Evolutionary conservation across 2,329 filamentous ascomycete genomes (phyloP), one percentile per base, ranked within the genome.

Genomic region (Rasamsonia emersonii): DNA sequence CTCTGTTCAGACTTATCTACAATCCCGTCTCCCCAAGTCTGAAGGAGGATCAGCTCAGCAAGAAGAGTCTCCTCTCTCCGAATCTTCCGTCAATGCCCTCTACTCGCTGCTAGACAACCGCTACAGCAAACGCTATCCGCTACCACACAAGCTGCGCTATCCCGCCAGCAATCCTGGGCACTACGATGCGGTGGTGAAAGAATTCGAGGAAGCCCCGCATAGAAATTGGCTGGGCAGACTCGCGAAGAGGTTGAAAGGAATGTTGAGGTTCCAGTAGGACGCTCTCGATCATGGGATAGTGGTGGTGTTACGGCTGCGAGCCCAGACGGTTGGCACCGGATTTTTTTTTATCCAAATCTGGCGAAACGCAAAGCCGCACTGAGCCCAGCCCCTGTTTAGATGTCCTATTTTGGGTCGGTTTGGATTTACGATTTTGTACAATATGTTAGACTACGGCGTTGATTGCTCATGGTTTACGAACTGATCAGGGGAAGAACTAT

Each of bases 41-140:
- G 18, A 41, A 17, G 17, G 36, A n/a, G 30, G 31, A 18, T 25
- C 47, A 13, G 47, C 45, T 36, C 43, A 44, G 30, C 34, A 39
- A 23, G 39, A 38, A 38, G 17, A 30, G 39, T 28, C 26, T 35
- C 40, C 41, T 35, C 43, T 54, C 32, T 49, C 54, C 33, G 44
- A 59, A 48, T 38, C 54, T n/a, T 59, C 55, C 14, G 46, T 75
- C 33, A 77, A 77, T 43, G 73, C 72, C 4, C 64, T 79, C 2
- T 75, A 72, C 40, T 66, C 70, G 2, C 56, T 79, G n/a, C 57
- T 79, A 3, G 72, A 77, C 42, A 66, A 79, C 47, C 58, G 70
- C 29, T 77, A 75, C 44, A 58, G 54, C 28, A 70, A 66, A 21
- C 47, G 63, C 45, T 73, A 67, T 39, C 68, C 69, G 2, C 40